phyloP scores from a whole-genome alignment of 495 filamentous ascomycete species.

The Platismatia glauca region DNA sequence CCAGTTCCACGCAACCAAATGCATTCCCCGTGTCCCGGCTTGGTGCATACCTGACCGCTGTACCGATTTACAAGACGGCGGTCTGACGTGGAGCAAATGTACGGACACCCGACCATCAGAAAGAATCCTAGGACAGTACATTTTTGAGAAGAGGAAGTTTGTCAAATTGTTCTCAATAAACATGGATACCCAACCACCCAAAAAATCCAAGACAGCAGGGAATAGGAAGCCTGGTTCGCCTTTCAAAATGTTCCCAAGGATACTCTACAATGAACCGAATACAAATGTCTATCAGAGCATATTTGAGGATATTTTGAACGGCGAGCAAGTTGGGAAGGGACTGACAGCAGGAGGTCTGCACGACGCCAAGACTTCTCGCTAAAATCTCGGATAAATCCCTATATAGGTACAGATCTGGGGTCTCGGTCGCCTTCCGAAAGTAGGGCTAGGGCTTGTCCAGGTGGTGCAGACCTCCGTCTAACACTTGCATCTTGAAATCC shows the following conservation, averaged over 20 bases:
- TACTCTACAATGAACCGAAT: background rate
- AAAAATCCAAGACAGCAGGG: too few species aligned
- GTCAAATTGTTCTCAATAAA: too few species aligned
- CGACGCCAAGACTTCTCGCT: too few species aligned
- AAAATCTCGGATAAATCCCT: too few species aligned
- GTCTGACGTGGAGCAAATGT: background rate
- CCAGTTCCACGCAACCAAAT: background rate
- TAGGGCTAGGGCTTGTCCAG: too few species aligned
- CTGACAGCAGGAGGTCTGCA: too few species aligned
- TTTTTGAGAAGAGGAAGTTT: background rate
- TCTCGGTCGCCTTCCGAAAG: too few species aligned
- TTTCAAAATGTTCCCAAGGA: background rate
- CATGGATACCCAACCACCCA: too few species aligned
- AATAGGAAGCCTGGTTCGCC: background rate
- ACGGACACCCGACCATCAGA: background rate
- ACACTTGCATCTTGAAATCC: background rate
- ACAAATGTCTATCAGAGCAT: background rate
- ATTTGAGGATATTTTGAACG: background rate
- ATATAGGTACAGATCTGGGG: too few species aligned
- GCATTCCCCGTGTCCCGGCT: background rate
- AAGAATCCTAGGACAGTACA: background rate
- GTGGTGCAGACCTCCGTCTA: too few species aligned
- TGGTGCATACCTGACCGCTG: background rate
- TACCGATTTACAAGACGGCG: background rate
- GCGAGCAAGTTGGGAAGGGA: background rate